Base-by-base conservation (phyloP, 1,139 yeast species). In the Pichia sp. region DNA sequence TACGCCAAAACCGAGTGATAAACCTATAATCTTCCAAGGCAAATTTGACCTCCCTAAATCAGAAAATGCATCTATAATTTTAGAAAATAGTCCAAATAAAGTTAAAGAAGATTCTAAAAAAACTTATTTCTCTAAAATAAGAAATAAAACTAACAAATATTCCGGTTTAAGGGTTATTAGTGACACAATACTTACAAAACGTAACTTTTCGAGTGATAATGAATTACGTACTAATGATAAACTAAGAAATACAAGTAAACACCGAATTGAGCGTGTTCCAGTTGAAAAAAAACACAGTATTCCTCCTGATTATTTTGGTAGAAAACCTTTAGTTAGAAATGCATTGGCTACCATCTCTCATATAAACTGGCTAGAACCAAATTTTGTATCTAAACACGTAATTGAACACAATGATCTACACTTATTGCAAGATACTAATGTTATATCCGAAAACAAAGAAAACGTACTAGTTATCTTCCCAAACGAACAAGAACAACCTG, bases 141-240 rank as follows among this genome's bases (percentile, higher is more conserved):
- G n/a, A 9, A 18, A 14, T 19, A 5, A 16, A 5, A 27, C 19
- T 5, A 34, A n/a, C 8, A 38, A 45, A 5, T 36, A 19, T 28
- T 13, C 28, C 28, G 34, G 42, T 22, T 27, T 45, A 14, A 14
- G 45, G 25, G 39, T 29, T 9, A 19, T n/a, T 16, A 50, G 53
- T 30, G 53, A 50, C 14, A 44, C 48, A 8, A 19, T 48, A 13
- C 29, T 50, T 8, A 25, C 25, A 4, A 46, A 50, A 30, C 25
- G 53, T 27, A 22, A 25, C 31, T n/a, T 45, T n/a, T 51, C 48
- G 6, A 45, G 45, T 39, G 51, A 47, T 13, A 45, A 47, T 31
- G 48, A 44, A 42, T 19, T 16, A 27, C 13, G 2, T 39, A 6
- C 10, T 18, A 22, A 22, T 3, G 18, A 25, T 8, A 22, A 3